Evolutionary conservation across 805 yeast genomes (phyloP), one percentile per base, ranked within the genome.

Genomic region (Candida boleticola): DNA sequence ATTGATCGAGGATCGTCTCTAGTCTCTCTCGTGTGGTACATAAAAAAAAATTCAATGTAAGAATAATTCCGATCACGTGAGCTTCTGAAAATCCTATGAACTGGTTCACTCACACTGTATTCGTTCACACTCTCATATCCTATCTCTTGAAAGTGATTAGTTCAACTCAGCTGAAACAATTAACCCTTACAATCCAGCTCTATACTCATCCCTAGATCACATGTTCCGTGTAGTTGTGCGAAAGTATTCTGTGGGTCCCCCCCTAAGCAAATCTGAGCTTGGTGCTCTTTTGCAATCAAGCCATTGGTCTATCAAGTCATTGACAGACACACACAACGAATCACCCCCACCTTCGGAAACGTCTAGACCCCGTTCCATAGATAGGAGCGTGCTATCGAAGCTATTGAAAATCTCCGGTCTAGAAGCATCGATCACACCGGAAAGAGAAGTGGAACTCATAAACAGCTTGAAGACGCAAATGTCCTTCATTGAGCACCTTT

Each of bases 401-500:
- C 54, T 66, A 50, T 55, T 66, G 18, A 51, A 51, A 36, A 39
- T 67, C 27, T 66, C 74, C 5, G 74, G 73, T 1, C 46, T 70
- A 16, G 50, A 51, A 7, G 46, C 55, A n/a, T 4, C 36, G 3
- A 41, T 57, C 14, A 29, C 53, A 7, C 37, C 39, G 5, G 60
- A 55, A 30, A 40, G 45, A 18, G 55, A 57, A 37, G 39, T 45
- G 17, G 44, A 38, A 29, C 50, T 64, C 43, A 43, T 52, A 5
- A 38, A 44, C 11, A 60, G 71, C 2, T 55, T 70, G 42, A 54
- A 56, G 42, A 44, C 54, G n/a, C 75, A 69, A 45, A 58, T 70
- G 56, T 58, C 52, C 17, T 62, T 70, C 46, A 60, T 69, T 23
- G 49, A 57, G 26, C 57, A 60, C 27, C 55, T 70, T 33, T 65